These are phyloP conservation scores for Postia placenta DNA, from an alignment of 768 basidiomycete genomes.

Conservation along the genomic window DNA sequence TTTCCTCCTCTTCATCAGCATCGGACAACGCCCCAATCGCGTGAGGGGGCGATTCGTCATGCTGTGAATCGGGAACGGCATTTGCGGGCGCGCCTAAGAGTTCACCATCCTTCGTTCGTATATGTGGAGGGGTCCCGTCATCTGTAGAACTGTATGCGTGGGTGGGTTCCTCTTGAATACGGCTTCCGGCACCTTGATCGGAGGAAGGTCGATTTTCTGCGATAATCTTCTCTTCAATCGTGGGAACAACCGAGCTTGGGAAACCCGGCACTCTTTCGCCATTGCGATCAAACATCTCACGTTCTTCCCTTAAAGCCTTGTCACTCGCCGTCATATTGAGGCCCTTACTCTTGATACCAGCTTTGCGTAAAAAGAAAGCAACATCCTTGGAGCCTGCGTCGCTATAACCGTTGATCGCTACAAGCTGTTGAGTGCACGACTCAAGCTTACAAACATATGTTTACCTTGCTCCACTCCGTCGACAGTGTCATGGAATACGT, in stretches of 20 bases:
- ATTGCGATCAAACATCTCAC: slow-evolving; percentile 44
- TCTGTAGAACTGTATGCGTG: slow-evolving; percentile 9
- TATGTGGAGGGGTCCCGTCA: slow-evolving; percentile 20
- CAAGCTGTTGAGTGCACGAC: too few relatives aligned
- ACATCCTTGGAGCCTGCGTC: slow-evolving; percentile 32
- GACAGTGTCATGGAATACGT: slow-evolving; percentile 28
- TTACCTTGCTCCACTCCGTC: slow-evolving; percentile 49
- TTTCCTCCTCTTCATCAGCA: slow-evolving; percentile 46
- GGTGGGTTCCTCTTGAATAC: slow-evolving; percentile 26
- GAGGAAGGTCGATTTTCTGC: slow-evolving; percentile 30
- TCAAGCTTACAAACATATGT: slow-evolving; percentile 6
- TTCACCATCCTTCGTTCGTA: slow-evolving; percentile 36
- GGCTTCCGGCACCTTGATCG: slow-evolving; percentile 23
- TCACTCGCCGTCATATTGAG: slow-evolving; percentile 37
- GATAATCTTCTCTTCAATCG: slow-evolving; percentile 61
- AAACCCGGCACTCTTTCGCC: slow-evolving; percentile 51
- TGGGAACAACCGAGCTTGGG: slow-evolving; percentile 57
- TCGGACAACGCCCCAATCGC: slow-evolving; percentile 40
- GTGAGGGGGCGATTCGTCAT: slow-evolving; percentile 42
- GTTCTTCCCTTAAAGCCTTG: slow-evolving; percentile 39
- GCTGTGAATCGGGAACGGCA: slow-evolving; percentile 33
- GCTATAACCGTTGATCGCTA: slow-evolving; percentile 36
- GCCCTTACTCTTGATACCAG: slow-evolving; percentile 36
- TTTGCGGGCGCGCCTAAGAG: slow-evolving; percentile 53
- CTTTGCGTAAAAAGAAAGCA: slow-evolving; percentile 34